Evolutionary conservation across 2,329 filamentous ascomycete genomes (phyloP).

Genomic region (Epichloe sp.): DNA sequence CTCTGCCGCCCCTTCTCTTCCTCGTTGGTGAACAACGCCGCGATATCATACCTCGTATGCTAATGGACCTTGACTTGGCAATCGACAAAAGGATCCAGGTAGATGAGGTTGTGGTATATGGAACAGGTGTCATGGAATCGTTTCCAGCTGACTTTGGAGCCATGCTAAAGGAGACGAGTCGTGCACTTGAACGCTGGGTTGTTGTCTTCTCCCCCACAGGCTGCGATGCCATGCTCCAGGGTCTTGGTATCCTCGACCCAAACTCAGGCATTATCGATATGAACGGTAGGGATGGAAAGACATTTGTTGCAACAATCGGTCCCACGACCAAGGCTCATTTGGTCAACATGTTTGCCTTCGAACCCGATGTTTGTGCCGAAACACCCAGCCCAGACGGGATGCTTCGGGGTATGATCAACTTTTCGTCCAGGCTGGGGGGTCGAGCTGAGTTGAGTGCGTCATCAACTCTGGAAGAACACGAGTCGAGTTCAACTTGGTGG

Average conservation of each 20-base stretch:
- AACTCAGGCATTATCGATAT: slow-evolving; percentile 26
- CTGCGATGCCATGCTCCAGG: slow-evolving; percentile 45
- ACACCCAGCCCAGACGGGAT: slow-evolving; percentile 75
- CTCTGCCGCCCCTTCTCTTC: slow-evolving; percentile 61
- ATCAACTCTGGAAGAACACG: neutral
- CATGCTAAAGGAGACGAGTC: slow-evolving; percentile 32
- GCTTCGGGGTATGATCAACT: slow-evolving; percentile 45
- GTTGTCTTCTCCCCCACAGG: slow-evolving; percentile 61
- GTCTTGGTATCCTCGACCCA: slow-evolving; percentile 37
- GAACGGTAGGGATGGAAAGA: slow-evolving; percentile 25
- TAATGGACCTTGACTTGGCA: slow-evolving; percentile 46
- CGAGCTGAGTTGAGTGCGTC: neutral
- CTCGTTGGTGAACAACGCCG: slow-evolving; percentile 80
- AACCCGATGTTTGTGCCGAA: slow-evolving; percentile 68
- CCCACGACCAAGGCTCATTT: slow-evolving; percentile 80
- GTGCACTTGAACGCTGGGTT: slow-evolving; percentile 46
- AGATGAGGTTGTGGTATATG: slow-evolving; percentile 73
- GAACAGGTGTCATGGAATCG: slow-evolving; percentile 67
- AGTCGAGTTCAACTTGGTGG: neutral
- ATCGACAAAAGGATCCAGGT: slow-evolving; percentile 45
- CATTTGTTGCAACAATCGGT: slow-evolving; percentile 75
- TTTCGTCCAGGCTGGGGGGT: neutral
- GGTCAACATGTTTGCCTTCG: slow-evolving; percentile 46
- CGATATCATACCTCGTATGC: slow-evolving; percentile 75
- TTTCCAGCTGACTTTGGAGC: slow-evolving; percentile 56